Percentiles rank a stretch among this genome's conserved stretches.
phyloP scores from a whole-genome alignment of 306 rosid species.

The Erythrophleum fordii region DNA sequence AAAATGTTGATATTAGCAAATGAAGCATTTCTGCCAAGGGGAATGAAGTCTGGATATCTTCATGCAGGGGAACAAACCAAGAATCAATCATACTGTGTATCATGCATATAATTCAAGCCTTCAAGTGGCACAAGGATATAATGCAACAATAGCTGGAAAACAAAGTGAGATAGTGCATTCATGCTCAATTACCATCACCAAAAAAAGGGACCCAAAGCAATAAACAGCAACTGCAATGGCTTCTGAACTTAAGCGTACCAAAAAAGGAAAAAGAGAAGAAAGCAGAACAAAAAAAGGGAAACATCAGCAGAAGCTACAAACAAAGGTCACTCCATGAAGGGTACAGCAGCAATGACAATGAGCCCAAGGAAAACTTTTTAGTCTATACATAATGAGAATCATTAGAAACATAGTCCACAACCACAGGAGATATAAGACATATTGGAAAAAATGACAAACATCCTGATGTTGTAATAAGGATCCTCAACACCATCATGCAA shows the following conservation, averaged over 20 bases:
- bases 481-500: slow-evolving; percentile 25
- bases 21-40: background rate
- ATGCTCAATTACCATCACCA: background rate
- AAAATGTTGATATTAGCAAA: slow-evolving; percentile 3
- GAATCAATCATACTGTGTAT: background rate
- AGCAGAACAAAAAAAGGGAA: background rate
- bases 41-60: background rate
- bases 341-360: background rate
- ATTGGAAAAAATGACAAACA: slow-evolving; percentile 27
- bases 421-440: background rate
- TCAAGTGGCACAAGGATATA: background rate
- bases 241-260: background rate
- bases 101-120: background rate
- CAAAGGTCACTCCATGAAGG: background rate
- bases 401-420: slow-evolving; percentile 18
- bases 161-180: background rate
- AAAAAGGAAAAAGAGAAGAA: background rate
- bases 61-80: background rate
- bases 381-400: background rate
- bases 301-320: background rate
- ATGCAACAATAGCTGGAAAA: slow-evolving; percentile 13
- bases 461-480: background rate
- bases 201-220: background rate
- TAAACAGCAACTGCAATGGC: background rate
- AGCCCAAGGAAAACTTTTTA: slow-evolving; percentile 4